These are phyloP conservation scores for Striga asiatica DNA, from an alignment of 257 asterid species.

Conservation along the genomic window DNA sequence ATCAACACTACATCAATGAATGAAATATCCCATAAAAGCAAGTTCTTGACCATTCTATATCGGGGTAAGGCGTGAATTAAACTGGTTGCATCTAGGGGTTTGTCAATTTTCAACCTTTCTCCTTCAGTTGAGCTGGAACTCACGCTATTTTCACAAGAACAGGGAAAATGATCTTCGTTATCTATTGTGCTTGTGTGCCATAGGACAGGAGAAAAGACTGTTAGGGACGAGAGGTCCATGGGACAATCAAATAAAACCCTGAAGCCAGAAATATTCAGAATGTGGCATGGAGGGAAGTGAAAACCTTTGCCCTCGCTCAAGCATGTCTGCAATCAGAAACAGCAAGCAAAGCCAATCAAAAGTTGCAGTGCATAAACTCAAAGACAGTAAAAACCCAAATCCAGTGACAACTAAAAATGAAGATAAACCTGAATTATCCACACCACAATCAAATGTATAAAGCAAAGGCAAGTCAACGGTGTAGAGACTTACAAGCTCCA, in stretches of 20 bases:
- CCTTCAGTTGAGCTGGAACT: neutral
- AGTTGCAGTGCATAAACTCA: no score
- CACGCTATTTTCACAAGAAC: neutral
- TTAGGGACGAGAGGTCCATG: conserved; percentile 64
- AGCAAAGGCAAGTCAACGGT: no score
- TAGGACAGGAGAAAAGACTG: conserved; percentile 57
- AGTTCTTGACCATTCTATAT: conserved; percentile 44
- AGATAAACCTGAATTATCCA: no score
- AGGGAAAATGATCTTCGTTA: conserved; percentile 5
- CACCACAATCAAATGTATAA: no score
- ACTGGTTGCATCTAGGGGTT: conserved; percentile 28
- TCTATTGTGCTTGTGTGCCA: conserved; percentile 12
- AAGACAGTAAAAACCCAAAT: no score
- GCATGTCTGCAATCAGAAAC: conserved; percentile 54
- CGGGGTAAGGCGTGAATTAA: conserved; percentile 62
- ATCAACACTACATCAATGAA: conserved; percentile 63
- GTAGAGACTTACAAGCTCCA: no score
- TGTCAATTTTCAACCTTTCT: conserved; percentile 20
- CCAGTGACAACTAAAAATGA: no score
- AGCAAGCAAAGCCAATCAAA: neutral
- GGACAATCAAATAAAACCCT: conserved; percentile 70
- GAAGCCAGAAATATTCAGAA: conserved; percentile 52
- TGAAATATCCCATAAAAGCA: conserved; percentile 47
- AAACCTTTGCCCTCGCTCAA: conserved; percentile 68
- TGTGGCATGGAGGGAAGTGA: conserved; percentile 76